A percentile compares a stretch with the other conserved stretches of the same genome.
phyloP scores from a whole-genome alignment of 2,329 filamentous ascomycete species.

The Epichloe gansuensis region DNA sequence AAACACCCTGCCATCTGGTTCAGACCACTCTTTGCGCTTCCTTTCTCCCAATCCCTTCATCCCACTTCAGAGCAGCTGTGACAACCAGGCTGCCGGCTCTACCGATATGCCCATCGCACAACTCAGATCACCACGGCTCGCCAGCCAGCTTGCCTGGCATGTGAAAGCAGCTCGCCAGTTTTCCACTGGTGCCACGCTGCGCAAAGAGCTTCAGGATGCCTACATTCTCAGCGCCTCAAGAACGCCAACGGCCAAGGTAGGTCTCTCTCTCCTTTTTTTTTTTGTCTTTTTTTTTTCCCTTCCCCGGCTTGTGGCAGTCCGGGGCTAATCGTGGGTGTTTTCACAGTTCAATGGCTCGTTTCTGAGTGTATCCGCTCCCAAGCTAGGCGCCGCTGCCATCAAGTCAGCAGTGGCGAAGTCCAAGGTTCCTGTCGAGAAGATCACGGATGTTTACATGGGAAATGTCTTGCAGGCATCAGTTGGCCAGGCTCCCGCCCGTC shows the following conservation, averaged over 20 bases:
- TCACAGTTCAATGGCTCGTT: conserved; percentile 86
- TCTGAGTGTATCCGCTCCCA: conserved; percentile 67
- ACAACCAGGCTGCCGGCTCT: not conserved
- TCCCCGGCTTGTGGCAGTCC: not conserved
- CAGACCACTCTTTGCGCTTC: not conserved
- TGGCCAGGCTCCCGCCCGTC: conserved; percentile 83
- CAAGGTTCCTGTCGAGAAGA: conserved; percentile 63
- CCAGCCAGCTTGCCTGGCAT: conserved; percentile 26
- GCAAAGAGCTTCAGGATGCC: conserved; percentile 68
- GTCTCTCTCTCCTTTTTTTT: not conserved
- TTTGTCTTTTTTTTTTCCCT: not conserved
- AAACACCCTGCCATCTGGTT: not conserved
- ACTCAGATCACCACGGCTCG: conserved; percentile 21
- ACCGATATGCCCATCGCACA: conserved; percentile 20
- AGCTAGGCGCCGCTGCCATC: conserved; percentile 82
- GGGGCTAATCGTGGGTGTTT: not conserved
- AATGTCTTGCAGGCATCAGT: conserved; percentile 77
- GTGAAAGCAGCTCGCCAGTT: conserved; percentile 32
- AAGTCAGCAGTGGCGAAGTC: conserved; percentile 83
- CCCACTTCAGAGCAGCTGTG: not conserved
- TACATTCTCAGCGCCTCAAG: conserved; percentile 87
- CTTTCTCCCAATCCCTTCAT: not conserved
- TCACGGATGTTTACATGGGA: conserved; percentile 94
- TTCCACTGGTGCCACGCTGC: conserved; percentile 29
- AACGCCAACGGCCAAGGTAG: conserved; percentile 80